Percentiles rank a stretch among this genome's conserved stretches.
Conservation (phyloP, 2,329 filamentous ascomycete genomes). For the Talaromyces sp. region DNA sequence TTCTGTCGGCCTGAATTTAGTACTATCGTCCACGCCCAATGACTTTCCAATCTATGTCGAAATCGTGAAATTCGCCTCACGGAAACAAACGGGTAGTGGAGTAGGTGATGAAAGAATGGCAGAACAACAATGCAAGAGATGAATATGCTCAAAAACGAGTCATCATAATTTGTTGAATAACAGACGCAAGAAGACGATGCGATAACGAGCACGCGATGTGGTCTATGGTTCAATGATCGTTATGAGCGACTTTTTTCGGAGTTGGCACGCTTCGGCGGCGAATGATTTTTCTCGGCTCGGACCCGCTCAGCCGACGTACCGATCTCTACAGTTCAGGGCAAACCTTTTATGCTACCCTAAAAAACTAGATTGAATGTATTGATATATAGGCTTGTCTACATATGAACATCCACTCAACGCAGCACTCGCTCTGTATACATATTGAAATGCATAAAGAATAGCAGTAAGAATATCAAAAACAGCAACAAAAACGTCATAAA, state of each 20-base stretch:
- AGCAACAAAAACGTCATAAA: neutral
- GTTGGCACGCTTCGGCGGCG: constrained; percentile 2
- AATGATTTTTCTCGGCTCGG: constrained; percentile 10
- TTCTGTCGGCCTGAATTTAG: constrained; percentile 2
- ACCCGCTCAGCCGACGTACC: constrained; percentile 2
- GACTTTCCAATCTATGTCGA: neutral
- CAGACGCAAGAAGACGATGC: neutral
- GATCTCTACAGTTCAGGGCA: neutral
- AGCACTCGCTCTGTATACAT: constrained; percentile 8
- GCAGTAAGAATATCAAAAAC: neutral
- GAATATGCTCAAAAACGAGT: neutral
- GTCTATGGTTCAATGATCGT: neutral
- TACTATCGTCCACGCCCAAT: neutral
- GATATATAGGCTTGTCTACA: neutral
- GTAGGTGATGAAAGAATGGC: neutral
- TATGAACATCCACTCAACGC: neutral
- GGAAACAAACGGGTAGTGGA: neutral
- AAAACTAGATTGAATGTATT: neutral
- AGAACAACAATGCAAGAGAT: neutral
- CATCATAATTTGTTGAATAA: neutral
- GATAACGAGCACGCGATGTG: neutral
- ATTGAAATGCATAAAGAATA: constrained; percentile 5
- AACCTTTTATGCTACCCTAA: neutral
- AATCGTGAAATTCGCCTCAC: neutral
- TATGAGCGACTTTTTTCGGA: constrained; percentile 8